Percentiles rank a stretch among this genome's conserved stretches.
Evolutionary conservation across 768 basidiomycete genomes (phyloP).

Genomic region (Boletus reticulatus): DNA sequence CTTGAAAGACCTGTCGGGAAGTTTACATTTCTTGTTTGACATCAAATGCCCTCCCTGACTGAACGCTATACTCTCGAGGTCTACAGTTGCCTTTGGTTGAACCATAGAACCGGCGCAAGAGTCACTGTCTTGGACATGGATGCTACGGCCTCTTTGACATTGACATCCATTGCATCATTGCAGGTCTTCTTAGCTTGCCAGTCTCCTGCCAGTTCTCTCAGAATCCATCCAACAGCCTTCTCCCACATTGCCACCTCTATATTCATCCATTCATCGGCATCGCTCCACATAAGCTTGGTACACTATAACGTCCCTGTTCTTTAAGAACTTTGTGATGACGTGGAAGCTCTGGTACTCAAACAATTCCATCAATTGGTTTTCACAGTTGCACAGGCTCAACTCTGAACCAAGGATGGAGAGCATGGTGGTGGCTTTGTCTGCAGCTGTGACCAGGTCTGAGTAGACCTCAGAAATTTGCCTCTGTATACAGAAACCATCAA

Average conservation of each 20-base stretch:
- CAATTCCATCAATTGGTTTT: conserved; percentile 95
- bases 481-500: conserved; percentile 99
- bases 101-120: conserved; percentile 79
- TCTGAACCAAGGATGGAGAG: conserved; percentile 86
- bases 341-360: conserved; percentile 94
- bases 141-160: conserved; percentile 47
- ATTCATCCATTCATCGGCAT: conserved; percentile 86
- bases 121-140: conserved; percentile 79
- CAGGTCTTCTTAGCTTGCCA: conserved; percentile 53
- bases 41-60: conserved; percentile 94
- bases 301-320: conserved; percentile 96
- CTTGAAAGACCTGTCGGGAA: conserved; percentile 97
- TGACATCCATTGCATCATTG: conserved; percentile 76
- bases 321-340: conserved; percentile 84
- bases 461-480: conserved; percentile 89
- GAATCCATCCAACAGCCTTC: conserved; percentile 94
- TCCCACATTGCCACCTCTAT: conserved; percentile 98
- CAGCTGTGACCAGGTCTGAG: conserved; percentile 90
- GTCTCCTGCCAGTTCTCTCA: conserved; percentile 84
- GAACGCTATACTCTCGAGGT: conserved; percentile 95
- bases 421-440: conserved; percentile 85
- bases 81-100: conserved; percentile 81
- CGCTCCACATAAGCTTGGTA: conserved; percentile 89
- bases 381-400: conserved; percentile 84
- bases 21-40: conserved; percentile 98